phyloP scores from a whole-genome alignment of 352 stramenopile genomes.

The Pythium aristosporum region DNA sequence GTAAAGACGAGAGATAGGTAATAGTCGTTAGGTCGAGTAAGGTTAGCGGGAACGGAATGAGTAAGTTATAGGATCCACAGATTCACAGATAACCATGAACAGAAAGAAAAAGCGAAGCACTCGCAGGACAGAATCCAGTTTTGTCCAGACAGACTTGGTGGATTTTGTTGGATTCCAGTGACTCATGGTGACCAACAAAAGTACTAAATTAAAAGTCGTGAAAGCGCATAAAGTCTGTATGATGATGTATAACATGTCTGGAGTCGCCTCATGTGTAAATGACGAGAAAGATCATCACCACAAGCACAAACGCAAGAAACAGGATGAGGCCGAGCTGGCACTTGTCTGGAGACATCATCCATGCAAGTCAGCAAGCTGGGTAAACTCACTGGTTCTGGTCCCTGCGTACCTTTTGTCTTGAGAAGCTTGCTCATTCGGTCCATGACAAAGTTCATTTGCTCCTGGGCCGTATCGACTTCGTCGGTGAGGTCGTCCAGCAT shows the following conservation, averaged over 20 bases:
- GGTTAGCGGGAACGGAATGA: constrained; percentile 23
- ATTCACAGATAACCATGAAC: not conserved
- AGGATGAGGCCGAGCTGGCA: constrained; percentile 79
- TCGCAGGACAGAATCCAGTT: too few relatives aligned
- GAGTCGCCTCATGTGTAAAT: constrained; percentile 65
- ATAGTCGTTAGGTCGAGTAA: constrained; percentile 8
- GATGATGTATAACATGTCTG: not conserved
- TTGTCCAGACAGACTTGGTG: too few relatives aligned
- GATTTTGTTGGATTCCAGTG: not conserved
- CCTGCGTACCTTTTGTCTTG: constrained; percentile 70
- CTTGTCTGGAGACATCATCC: constrained; percentile 40
- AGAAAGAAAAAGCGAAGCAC: too few relatives aligned
- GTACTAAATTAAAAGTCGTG: not conserved
- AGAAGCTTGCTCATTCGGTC: constrained; percentile 67
- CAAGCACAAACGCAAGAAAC: constrained; percentile 61
- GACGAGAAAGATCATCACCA: constrained; percentile 79
- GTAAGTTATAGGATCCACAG: not conserved
- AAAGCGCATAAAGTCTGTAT: constrained; percentile 5
- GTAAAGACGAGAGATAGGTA: not conserved
- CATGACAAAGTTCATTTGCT: constrained; percentile 87
- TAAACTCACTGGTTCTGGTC: not conserved
- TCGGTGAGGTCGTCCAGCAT: constrained; percentile 76
- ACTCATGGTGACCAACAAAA: not conserved
- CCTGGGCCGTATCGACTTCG: constrained; percentile 71
- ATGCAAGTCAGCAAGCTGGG: not conserved